Conservation (phyloP, 805 yeast genomes). For the Kregervanrija delftensis region DNA sequence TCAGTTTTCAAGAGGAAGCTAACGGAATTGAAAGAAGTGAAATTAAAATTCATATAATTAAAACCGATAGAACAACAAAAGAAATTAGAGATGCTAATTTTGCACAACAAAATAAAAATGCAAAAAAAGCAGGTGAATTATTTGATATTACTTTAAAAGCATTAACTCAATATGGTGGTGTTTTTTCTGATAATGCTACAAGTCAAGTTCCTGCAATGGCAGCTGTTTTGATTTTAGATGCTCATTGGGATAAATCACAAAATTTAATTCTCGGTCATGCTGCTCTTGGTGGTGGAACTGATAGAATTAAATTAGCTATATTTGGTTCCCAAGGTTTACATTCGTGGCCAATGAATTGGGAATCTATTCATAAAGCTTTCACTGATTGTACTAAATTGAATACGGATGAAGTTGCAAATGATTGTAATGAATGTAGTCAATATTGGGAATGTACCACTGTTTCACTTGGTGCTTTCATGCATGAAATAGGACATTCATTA, state of each 20-base stretch:
- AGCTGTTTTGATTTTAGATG: slow-evolving; percentile 79
- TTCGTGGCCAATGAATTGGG: slow-evolving; percentile 86
- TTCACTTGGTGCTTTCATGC: slow-evolving; percentile 90
- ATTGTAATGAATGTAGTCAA: slow-evolving; percentile 74
- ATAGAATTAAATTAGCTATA: slow-evolving; percentile 67
- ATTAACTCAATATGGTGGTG: slow-evolving; percentile 47
- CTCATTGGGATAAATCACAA: slow-evolving; percentile 65
- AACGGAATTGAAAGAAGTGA: slow-evolving; percentile 38
- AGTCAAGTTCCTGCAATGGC: slow-evolving; percentile 55
- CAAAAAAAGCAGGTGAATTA: slow-evolving; percentile 65
- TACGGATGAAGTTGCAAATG: slow-evolving; percentile 79
- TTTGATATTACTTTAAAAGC: slow-evolving; percentile 79
- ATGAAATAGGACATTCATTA: slow-evolving; percentile 85
- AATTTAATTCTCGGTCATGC: slow-evolving; percentile 78
- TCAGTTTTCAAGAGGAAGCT: slow-evolving; percentile 37
- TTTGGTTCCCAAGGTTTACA: slow-evolving; percentile 91
- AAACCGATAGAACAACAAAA: slow-evolving; percentile 56
- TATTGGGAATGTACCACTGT: slow-evolving; percentile 86
- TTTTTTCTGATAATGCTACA: slow-evolving; percentile 33
- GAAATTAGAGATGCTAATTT: slow-evolving; percentile 70
- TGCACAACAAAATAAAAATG: slow-evolving; percentile 83
- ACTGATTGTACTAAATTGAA: slow-evolving; percentile 64
- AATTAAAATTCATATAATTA: slow-evolving; percentile 73
- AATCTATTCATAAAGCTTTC: slow-evolving; percentile 60
- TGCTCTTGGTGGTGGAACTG: slow-evolving; percentile 86